These are phyloP conservation scores for Dothideomycetes sp. DNA, from an alignment of 2,329 filamentous ascomycete species.

Conservation along the genomic window DNA sequence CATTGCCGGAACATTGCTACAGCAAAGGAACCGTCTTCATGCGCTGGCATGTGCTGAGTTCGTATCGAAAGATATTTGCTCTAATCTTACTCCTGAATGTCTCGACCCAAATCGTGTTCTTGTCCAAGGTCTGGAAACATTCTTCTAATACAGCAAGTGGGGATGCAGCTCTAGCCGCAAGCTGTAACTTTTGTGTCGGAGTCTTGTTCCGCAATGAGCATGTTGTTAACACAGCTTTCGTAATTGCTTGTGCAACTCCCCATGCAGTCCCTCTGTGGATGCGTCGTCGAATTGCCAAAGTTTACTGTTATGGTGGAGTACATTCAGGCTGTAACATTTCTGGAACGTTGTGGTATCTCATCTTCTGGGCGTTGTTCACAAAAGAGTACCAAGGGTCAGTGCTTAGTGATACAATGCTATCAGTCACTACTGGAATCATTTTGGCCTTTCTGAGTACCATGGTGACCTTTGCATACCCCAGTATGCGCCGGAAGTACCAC, in stretches of 20 bases:
- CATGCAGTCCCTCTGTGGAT: conserved; percentile 22
- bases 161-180: conserved; percentile 21
- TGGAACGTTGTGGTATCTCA: conserved; percentile 32
- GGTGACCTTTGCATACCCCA: conserved; percentile 52
- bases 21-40: not conserved
- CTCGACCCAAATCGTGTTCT: not conserved
- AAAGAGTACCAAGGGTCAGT: not conserved
- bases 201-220: conserved; percentile 29
- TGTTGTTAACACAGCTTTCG: conserved; percentile 28
- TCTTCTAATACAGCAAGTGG: not conserved
- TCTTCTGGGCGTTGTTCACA: conserved; percentile 18
- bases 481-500: conserved; percentile 51
- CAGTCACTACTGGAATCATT: conserved; percentile 47
- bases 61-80: not conserved
- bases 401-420: conserved; percentile 22
- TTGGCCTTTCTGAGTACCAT: conserved; percentile 48
- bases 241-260: conserved; percentile 21
- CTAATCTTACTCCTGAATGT: not conserved
- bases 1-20: not conserved
- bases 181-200: conserved; percentile 22
- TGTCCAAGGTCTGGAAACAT: not conserved
- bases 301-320: conserved; percentile 30
- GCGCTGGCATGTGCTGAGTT: not conserved
- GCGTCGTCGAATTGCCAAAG: conserved; percentile 25
- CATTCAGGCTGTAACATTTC: conserved; percentile 27